A percentile compares a stretch with the other conserved stretches of the same genome.
phyloP scores from a whole-genome alignment of 73 alveolate species.

The Blepharisma stoltei region DNA sequence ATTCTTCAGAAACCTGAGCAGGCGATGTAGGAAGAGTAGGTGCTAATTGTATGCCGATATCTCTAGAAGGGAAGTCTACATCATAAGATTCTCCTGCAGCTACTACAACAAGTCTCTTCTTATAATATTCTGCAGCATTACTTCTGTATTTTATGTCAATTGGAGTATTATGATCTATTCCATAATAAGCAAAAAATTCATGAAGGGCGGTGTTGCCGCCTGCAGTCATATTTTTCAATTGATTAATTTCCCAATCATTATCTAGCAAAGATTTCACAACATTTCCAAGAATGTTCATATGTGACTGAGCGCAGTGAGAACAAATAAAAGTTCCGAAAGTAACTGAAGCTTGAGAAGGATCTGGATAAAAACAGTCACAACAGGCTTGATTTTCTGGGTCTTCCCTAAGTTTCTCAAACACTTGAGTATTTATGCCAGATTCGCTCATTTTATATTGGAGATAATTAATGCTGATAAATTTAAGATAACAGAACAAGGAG shows the following conservation, averaged over 20 bases:
- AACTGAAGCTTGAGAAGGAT: conserved; percentile 90
- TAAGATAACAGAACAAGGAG: too few species aligned
- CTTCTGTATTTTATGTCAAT: conserved; percentile 55
- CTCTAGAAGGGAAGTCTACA: not conserved
- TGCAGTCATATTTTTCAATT: conserved; percentile 76
- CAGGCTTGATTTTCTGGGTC: conserved; percentile 57
- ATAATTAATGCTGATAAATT: too few species aligned
- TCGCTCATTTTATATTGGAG: not conserved
- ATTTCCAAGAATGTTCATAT: conserved; percentile 76
- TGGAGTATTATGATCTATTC: conserved; percentile 5
- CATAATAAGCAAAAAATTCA: conserved; percentile 61
- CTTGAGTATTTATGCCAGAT: conserved; percentile 16
- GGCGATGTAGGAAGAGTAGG: too few species aligned
- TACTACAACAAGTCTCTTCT: conserved; percentile 38
- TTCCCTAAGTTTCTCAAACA: conserved; percentile 23
- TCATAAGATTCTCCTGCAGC: conserved; percentile 28
- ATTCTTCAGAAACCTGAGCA: too few species aligned
- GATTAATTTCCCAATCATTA: conserved; percentile 83
- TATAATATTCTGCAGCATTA: conserved; percentile 71
- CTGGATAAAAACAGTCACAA: conserved; percentile 81
- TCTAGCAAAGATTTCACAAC: conserved; percentile 75
- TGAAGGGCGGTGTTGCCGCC: conserved; percentile 90
- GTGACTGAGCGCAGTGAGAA: conserved; percentile 88
- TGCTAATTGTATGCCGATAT: not conserved
- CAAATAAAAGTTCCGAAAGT: conserved; percentile 87